A percentile compares a stretch with the other conserved stretches of the same genome.
These are phyloP conservation scores for Backusella psychrophila DNA, from an alignment of 192 early-diverging fungal species.

Conservation along the genomic window DNA sequence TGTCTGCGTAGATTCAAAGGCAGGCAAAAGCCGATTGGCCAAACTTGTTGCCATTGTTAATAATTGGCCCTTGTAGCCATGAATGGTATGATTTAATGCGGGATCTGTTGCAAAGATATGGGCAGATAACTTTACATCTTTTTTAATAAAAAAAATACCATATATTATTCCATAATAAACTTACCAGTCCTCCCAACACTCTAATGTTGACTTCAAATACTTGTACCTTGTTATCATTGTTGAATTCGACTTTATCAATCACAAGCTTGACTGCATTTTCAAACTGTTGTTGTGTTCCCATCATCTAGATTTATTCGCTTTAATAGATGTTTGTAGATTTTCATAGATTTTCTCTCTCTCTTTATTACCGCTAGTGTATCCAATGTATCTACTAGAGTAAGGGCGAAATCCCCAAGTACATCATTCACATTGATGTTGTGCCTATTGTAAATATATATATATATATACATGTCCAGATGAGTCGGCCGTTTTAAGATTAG, in stretches of 20 bases:
- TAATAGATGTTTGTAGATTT: not conserved
- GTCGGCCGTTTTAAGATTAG: too few relatives aligned
- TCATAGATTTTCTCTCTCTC: not conserved
- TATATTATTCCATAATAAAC: not conserved
- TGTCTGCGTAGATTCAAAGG: slow-evolving; percentile 78
- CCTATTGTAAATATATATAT: not conserved
- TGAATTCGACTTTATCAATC: slow-evolving; percentile 67
- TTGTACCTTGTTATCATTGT: slow-evolving; percentile 86
- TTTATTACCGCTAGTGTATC: slow-evolving; percentile 73
- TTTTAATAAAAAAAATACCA: not conserved
- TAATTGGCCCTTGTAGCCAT: slow-evolving; percentile 78
- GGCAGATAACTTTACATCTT: slow-evolving; percentile 60
- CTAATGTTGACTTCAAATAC: slow-evolving; percentile 97
- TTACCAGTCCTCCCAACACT: slow-evolving; percentile 77
- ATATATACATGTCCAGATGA: too few relatives aligned
- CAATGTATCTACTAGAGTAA: slow-evolving; percentile 92
- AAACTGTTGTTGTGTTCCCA: slow-evolving; percentile 68
- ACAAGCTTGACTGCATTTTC: slow-evolving; percentile 59
- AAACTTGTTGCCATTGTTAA: slow-evolving; percentile 76
- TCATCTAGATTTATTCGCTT: slow-evolving; percentile 40
- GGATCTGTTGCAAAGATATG: slow-evolving; percentile 81
- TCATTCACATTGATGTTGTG: slow-evolving; percentile 76
- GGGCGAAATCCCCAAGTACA: slow-evolving; percentile 90
- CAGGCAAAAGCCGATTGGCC: slow-evolving; percentile 81
- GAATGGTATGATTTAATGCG: slow-evolving; percentile 52